Evolutionary conservation across 2,329 filamentous ascomycete genomes (phyloP), one percentile per base, ranked within the genome.

Genomic region (Colletotrichum spinosum): DNA sequence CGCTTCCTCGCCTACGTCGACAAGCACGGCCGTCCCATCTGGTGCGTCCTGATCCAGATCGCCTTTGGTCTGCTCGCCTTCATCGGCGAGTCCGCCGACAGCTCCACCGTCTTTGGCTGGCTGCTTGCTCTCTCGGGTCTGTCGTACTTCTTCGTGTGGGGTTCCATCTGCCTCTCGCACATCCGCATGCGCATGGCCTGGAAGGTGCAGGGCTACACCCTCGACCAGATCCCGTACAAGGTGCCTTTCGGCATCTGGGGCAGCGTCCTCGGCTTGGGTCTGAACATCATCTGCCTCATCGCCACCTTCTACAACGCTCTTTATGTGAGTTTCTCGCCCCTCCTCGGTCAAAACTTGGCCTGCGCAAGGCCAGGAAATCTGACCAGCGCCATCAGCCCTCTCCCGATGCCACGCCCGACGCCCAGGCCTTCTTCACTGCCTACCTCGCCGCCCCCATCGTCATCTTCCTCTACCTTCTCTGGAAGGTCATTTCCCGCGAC

Each of bases 61-160:
- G 74, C 74, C n/a, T 82, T 90, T 50, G 88, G 88, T 15, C 78
- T 88, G 52, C 79, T 90, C 12, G 86, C 85, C 42, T 90, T 87
- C 74, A 78, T 90, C 41, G 64, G 64, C 33, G 64, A 67, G 54
- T 67, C 64, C 11, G 64, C 59, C 33, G 60, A 67, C 53, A 57
- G 83, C 81, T 48, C 70, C 42, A 77, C 77, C 1, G 82, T 88
- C 67, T 91, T 91, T 78, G 81, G 80, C 71, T 91, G 88, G 88
- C 83, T 91, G 58, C 81, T 93, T 42, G 86, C 91, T 0, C 84
- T 94, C 17, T 92, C 90, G 0, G 91, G 90, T 55, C 86, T 94
- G 9, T 87, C 88, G 2, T 90, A 87, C 67, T 87, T 94, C 75
- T 92, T 94, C 77, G 90, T 91, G 34, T 94, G 91, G 91, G 88